Percentiles rank a stretch among this genome's conserved stretches.
Evolutionary conservation across 2,329 filamentous ascomycete genomes (phyloP).

Genomic region (Pestalotiopsis fici): DNA sequence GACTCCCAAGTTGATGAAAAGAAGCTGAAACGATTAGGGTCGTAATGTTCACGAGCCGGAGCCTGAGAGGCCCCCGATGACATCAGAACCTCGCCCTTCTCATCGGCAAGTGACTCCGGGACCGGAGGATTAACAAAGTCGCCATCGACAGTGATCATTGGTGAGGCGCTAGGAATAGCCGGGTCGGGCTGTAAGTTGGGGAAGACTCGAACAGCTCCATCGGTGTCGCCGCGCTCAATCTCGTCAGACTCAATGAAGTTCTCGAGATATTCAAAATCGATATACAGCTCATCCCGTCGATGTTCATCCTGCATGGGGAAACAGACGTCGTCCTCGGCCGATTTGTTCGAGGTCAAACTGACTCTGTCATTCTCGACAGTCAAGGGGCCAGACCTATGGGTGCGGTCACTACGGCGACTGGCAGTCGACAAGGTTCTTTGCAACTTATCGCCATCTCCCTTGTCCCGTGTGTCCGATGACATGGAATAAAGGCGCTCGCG

Average conservation of each 20-base stretch:
- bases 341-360: constrained; percentile 65
- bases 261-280: constrained; percentile 92
- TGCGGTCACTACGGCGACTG: constrained; percentile 61
- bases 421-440: constrained; percentile 71
- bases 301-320: constrained; percentile 75
- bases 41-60: constrained; percentile 45
- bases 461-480: constrained; percentile 41
- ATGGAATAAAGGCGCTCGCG: constrained; percentile 73
- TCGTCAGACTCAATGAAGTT: constrained; percentile 75
- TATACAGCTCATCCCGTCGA: constrained; percentile 72
- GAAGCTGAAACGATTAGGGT: constrained; percentile 87
- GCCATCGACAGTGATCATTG: constrained; percentile 53
- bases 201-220: constrained; percentile 54
- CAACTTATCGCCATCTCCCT: constrained; percentile 55
- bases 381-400: constrained; percentile 41
- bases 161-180: constrained; percentile 22
- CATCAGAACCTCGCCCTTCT: constrained; percentile 40
- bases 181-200: constrained; percentile 56
- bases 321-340: constrained; percentile 85
- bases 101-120: constrained; percentile 43
- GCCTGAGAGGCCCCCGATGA: constrained; percentile 27
- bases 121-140: constrained; percentile 58
- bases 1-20: constrained; percentile 95
- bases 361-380: constrained; percentile 64
- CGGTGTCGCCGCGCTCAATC: constrained; percentile 48